phyloP scores from a whole-genome alignment of 352 stramenopile species.

The Phytophthora brassicae region DNA sequence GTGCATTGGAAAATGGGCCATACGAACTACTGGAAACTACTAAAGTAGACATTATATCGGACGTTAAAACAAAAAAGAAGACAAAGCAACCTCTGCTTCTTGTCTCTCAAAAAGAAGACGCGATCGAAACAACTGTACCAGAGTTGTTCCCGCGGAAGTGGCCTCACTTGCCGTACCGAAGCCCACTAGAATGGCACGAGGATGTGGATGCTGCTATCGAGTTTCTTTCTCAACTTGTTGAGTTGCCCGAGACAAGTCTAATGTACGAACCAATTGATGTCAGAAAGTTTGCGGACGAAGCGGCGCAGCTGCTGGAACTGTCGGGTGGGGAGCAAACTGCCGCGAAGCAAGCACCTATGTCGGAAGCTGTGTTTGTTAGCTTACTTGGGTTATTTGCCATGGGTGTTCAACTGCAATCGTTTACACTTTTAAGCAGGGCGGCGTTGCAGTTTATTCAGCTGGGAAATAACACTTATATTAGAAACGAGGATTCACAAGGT shows the following conservation, averaged over 20 bases:
- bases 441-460: constrained; percentile 38
- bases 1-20: constrained; percentile 45
- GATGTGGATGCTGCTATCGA: constrained; percentile 39
- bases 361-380: constrained; percentile 32
- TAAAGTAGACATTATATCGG: constrained; percentile 10
- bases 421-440: constrained; percentile 49
- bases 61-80: not conserved
- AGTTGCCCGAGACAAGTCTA: constrained; percentile 57
- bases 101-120: constrained; percentile 36
- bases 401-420: constrained; percentile 65
- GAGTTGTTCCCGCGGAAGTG: constrained; percentile 60
- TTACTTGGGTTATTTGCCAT: constrained; percentile 49
- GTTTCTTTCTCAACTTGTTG: constrained; percentile 50
- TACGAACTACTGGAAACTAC: constrained; percentile 21
- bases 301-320: constrained; percentile 9
- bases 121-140: constrained; percentile 47
- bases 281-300: constrained; percentile 42
- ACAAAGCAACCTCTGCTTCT: constrained; percentile 23
- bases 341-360: constrained; percentile 3
- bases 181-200: constrained; percentile 51
- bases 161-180: constrained; percentile 64
- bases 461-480: constrained; percentile 23
- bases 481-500: not conserved
- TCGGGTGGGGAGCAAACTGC: not conserved
- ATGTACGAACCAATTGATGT: constrained; percentile 71